These are phyloP conservation scores for Eimeria zaria DNA, from an alignment of 169 alveolate genomes.

Conservation along the genomic window DNA sequence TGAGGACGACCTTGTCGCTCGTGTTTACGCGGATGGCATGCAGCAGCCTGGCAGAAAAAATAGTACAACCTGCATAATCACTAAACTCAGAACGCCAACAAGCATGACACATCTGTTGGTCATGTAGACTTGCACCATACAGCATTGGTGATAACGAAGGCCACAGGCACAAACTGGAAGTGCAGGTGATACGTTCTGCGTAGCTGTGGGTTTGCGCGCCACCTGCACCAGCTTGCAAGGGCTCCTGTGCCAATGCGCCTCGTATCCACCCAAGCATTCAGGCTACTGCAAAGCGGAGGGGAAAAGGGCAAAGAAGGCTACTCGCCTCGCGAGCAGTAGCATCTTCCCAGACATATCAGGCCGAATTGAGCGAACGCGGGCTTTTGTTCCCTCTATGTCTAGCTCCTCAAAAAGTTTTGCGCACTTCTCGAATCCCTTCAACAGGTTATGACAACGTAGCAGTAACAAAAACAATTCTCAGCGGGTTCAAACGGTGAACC, in stretches of 20 bases:
- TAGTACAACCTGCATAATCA: background rate
- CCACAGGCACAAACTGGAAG: background rate
- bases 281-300: background rate
- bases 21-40: slow-evolving; percentile 87
- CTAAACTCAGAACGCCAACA: background rate
- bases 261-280: background rate
- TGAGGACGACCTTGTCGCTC: slow-evolving; percentile 95
- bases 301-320: background rate
- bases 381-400: slow-evolving; percentile 79
- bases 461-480: background rate
- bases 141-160: too few relatives aligned
- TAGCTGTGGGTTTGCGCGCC: background rate
- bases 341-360: slow-evolving; percentile 85
- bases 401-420: slow-evolving; percentile 80
- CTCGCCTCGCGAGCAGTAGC: slow-evolving; percentile 83
- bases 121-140: background rate
- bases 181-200: background rate
- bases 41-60: slow-evolving; percentile 51
- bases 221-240: background rate
- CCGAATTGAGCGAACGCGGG: slow-evolving; percentile 79
- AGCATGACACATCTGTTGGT: background rate
- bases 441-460: background rate
- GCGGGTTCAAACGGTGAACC: background rate
- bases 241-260: background rate
- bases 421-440: slow-evolving; percentile 83